Base-by-base conservation (phyloP, 2,329 filamentous ascomycete species). In the Sporothrix protearum region DNA sequence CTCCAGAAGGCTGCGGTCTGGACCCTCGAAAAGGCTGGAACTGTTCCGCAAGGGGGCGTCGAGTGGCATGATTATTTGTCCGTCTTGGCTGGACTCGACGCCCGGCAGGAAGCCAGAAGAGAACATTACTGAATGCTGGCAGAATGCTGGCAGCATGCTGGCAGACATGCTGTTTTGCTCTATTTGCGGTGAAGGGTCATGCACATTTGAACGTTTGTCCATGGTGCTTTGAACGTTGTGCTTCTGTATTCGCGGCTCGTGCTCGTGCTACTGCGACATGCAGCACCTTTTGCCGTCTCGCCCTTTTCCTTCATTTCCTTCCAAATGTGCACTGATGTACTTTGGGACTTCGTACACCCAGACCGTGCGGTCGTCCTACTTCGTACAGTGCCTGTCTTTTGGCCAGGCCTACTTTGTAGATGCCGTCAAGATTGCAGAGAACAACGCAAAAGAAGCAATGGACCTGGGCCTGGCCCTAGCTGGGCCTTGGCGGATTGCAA, bases 21-120 rank as follows among this genome's bases (percentile, higher is more conserved):
- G 63, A 67, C 63, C 42, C 63, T 67, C 63, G 14, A 47, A 47
- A 47, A 47, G 16, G 42, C 42, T 47, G 42, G 42, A 47, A 47
- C 16, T 47, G 42, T 47, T 33, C 42, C 42, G 63, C 63, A 67
- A 61, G 30, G 45, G 25, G 42, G 16, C n/a, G 39, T n/a, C 25
- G 22, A 33, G 63, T 67, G 42, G 63, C 63, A 67, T 67, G 63
- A 67, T 49, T 67, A 49, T 36, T 33, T 51, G 22, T n/a, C 16
- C 5, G 22, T 16, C 22, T 25, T 14, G 8, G 5, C n/a, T 59
- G 30, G 55, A 22, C 7, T 16, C 42, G 42, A 33, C 55, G 30
- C 55, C 30, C 19, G 39, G 55, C 33, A 59, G 19, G 3, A 2
- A 51, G 16, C 9, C 39, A 12, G 14, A 42, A n/a, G n/a, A n/a